Conservation (phyloP, 2,329 filamentous ascomycete species). For the Stagonosporopsis vannaccii region DNA sequence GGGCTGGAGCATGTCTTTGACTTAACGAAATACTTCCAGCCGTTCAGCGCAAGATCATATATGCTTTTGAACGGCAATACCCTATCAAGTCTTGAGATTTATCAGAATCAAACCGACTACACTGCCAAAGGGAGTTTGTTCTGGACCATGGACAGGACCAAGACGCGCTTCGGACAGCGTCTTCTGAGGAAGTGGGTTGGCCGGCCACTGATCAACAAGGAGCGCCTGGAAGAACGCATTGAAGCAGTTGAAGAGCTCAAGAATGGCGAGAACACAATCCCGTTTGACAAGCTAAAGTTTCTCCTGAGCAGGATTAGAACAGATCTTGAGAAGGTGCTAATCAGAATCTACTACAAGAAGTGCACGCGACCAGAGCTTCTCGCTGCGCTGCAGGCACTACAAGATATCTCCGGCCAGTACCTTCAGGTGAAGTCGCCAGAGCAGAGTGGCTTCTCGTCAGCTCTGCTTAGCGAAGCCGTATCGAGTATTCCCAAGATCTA, state of each 20-base stretch:
- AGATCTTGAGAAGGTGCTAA: conserved; percentile 90
- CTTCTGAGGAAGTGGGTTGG: conserved; percentile 95
- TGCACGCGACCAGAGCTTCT: conserved; percentile 90
- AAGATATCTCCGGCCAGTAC: conserved; percentile 81
- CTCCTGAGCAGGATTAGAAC: conserved; percentile 75
- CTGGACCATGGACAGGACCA: conserved; percentile 93
- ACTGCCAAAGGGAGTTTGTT: conserved; percentile 86
- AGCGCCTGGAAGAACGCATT: conserved; percentile 77
- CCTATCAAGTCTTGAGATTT: conserved; percentile 91
- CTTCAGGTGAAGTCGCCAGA: conserved; percentile 68
- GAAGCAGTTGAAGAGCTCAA: conserved; percentile 87
- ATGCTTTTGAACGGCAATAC: conserved; percentile 98
- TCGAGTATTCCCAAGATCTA: conserved; percentile 78
- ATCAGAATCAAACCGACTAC: conserved; percentile 91
- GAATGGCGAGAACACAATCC: conserved; percentile 68
- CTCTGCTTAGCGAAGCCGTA: conserved; percentile 74
- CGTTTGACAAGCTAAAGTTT: conserved; percentile 75
- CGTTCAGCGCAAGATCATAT: conserved; percentile 90
- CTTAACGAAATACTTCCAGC: conserved; percentile 95
- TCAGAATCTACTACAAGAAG: conserved; percentile 97
- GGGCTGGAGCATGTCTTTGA: conserved; percentile 95
- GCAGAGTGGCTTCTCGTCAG: conserved; percentile 76
- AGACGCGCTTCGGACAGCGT: conserved; percentile 86
- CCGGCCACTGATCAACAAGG: conserved; percentile 80
- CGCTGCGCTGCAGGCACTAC: conserved; percentile 82